A percentile compares a stretch with the other conserved stretches of the same genome.
Evolutionary conservation across 441 rosid genomes (phyloP).

Genomic region (Eutrema salsugineum): DNA sequence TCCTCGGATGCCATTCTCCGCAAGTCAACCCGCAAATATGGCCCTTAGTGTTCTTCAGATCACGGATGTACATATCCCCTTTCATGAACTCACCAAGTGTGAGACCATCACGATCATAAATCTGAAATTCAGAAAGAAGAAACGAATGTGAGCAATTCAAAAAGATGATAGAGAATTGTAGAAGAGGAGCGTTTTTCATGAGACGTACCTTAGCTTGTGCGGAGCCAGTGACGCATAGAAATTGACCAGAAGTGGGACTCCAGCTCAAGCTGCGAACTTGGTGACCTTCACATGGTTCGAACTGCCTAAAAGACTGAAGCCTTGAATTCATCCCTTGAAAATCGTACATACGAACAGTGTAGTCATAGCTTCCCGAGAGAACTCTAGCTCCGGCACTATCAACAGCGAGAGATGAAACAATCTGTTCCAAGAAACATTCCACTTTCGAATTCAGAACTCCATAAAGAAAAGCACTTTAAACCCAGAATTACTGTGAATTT

Average conservation of each 20-base stretch:
- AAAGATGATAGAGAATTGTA: background rate
- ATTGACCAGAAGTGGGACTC: slow-evolving; percentile 90
- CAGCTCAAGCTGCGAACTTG: slow-evolving; percentile 95
- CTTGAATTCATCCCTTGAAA: slow-evolving; percentile 98
- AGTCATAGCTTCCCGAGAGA: slow-evolving; percentile 94
- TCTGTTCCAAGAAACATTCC: slow-evolving; percentile 42
- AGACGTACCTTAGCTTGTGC: slow-evolving; percentile 92
- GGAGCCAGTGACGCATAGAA: slow-evolving; percentile 90
- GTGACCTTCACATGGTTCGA: slow-evolving; percentile 94
- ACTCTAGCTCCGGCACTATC: slow-evolving; percentile 96
- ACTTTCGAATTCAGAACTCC: background rate
- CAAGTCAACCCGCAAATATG: slow-evolving; percentile 92
- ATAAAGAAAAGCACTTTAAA: background rate
- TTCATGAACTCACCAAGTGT: slow-evolving; percentile 91
- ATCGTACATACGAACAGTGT: slow-evolving; percentile 88
- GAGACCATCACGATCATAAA: slow-evolving; percentile 96
- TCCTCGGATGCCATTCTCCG: slow-evolving; percentile 95
- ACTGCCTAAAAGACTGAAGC: slow-evolving; percentile 87
- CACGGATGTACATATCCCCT: slow-evolving; percentile 98
- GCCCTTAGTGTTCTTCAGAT: slow-evolving; percentile 95
- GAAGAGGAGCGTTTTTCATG: background rate
- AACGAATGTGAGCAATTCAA: background rate
- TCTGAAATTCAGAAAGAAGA: slow-evolving; percentile 41
- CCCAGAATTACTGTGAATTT: background rate
- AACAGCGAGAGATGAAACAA: slow-evolving; percentile 85